phyloP scores from a whole-genome alignment of 164 flowering plant genomes.

The Vitis cinerea region DNA sequence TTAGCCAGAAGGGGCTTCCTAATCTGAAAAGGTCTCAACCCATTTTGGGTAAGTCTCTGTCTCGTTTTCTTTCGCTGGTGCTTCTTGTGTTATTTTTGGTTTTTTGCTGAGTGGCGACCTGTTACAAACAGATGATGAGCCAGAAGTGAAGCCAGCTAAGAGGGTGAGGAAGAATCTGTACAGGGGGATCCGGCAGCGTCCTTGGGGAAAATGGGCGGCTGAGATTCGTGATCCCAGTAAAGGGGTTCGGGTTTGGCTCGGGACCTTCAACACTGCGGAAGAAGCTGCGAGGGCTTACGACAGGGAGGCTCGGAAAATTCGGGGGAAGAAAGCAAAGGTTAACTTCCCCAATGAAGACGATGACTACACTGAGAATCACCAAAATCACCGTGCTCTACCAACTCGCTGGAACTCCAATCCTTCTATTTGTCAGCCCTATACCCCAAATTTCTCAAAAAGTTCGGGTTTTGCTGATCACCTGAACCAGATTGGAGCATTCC shows the following conservation, averaged over 20 bases:
- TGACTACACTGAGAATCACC: not conserved
- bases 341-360: constrained; percentile 80
- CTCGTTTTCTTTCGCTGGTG: not conserved
- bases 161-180: constrained; percentile 77
- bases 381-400: not conserved
- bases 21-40: constrained; percentile 22
- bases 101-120: constrained; percentile 2
- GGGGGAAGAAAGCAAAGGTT: constrained; percentile 90
- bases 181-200: constrained; percentile 91
- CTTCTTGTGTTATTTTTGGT: not conserved
- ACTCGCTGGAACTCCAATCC: constrained; percentile 4
- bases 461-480: constrained; percentile 22
- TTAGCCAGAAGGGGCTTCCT: not conserved
- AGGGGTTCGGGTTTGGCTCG: constrained; percentile 94
- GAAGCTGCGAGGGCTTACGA: constrained; percentile 97
- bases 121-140: constrained; percentile 29
- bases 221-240: constrained; percentile 95
- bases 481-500: constrained; percentile 13
- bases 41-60: constrained; percentile 27
- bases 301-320: constrained; percentile 76
- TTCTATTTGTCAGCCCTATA: not conserved
- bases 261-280: constrained; percentile 90
- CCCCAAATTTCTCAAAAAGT: not conserved
- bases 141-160: constrained; percentile 28
- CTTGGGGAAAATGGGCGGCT: constrained; percentile 98